A percentile compares a stretch with the other conserved stretches of the same genome.
These are phyloP conservation scores for Carnegiea gigantea DNA, from an alignment of 179 eudicot species.

Conservation along the genomic window DNA sequence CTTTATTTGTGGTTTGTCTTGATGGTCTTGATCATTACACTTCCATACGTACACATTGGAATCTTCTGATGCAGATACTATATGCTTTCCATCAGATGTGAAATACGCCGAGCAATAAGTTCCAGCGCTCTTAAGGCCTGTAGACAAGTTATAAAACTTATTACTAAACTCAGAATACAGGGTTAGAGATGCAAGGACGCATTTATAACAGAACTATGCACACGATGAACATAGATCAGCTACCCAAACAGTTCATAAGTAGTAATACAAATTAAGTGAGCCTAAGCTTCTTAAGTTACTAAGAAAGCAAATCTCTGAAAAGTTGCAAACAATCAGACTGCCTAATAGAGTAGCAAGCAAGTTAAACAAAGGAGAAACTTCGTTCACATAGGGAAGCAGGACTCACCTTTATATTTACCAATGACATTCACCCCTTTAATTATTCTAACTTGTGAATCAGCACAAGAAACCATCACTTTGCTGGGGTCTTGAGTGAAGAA, in stretches of 20 bases:
- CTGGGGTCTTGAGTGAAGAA: conserved; percentile 67
- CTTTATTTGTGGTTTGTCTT: conserved; percentile 31
- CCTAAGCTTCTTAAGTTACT: too few relatives aligned
- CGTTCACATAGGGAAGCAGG: neutral
- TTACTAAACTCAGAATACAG: neutral
- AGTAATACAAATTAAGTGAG: neutral
- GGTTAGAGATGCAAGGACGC: neutral
- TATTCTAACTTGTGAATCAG: conserved; percentile 77
- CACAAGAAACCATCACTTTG: conserved; percentile 84
- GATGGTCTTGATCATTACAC: conserved; percentile 27
- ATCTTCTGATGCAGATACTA: conserved; percentile 65
- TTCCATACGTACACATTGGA: conserved; percentile 66
- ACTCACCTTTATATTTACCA: conserved; percentile 70
- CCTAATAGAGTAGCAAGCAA: neutral
- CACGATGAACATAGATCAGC: neutral
- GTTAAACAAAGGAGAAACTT: neutral
- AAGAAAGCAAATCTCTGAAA: neutral
- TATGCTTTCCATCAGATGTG: conserved; percentile 60
- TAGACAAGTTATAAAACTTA: neutral
- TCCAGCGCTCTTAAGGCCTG: conserved; percentile 53
- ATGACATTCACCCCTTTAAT: conserved; percentile 63
- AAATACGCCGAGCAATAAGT: conserved; percentile 50
- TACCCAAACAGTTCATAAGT: neutral
- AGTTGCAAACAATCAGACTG: neutral
- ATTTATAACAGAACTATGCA: too few relatives aligned